phyloP scores from a whole-genome alignment of 2,329 filamentous ascomycete species.

The Dothistroma septosporum region DNA sequence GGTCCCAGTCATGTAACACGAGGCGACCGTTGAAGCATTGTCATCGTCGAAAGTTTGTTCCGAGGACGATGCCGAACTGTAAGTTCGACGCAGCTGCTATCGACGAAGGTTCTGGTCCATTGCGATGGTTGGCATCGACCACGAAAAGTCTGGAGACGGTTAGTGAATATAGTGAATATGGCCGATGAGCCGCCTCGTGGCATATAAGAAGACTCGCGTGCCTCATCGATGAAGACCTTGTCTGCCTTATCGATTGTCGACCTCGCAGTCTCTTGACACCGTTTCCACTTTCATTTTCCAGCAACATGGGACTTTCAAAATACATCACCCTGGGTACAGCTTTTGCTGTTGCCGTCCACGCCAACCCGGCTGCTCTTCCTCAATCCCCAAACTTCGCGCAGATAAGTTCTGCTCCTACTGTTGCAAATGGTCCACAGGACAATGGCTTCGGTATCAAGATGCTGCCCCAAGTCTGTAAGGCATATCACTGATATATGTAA shows the following conservation, averaged over 20 bases:
- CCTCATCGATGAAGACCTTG: background rate
- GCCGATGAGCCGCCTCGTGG: background rate
- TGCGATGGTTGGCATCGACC: background rate
- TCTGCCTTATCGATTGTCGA: background rate
- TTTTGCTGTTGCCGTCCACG: slow-evolving; percentile 13
- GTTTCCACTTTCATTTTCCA: background rate
- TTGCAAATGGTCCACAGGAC: slow-evolving; percentile 18
- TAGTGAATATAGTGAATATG: background rate
- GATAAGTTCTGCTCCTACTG: slow-evolving; percentile 20
- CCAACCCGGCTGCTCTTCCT: slow-evolving; percentile 11
- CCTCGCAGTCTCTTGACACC: no score
- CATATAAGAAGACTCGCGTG: background rate
- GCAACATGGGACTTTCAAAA: background rate
- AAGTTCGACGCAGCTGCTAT: background rate
- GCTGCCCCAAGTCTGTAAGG: no score
- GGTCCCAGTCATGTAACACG: background rate
- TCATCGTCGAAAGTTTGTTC: background rate
- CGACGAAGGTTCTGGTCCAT: background rate
- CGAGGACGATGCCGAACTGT: background rate
- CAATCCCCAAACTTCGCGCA: slow-evolving; percentile 18
- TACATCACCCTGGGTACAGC: slow-evolving; percentile 8
- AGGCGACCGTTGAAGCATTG: background rate
- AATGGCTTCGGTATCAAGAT: slow-evolving; percentile 2
- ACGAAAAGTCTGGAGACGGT: background rate
- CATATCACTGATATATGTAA: no score